These are phyloP conservation scores for Ustilago crameri DNA, from an alignment of 1,284 basidiomycete genomes.

Conservation along the genomic window DNA sequence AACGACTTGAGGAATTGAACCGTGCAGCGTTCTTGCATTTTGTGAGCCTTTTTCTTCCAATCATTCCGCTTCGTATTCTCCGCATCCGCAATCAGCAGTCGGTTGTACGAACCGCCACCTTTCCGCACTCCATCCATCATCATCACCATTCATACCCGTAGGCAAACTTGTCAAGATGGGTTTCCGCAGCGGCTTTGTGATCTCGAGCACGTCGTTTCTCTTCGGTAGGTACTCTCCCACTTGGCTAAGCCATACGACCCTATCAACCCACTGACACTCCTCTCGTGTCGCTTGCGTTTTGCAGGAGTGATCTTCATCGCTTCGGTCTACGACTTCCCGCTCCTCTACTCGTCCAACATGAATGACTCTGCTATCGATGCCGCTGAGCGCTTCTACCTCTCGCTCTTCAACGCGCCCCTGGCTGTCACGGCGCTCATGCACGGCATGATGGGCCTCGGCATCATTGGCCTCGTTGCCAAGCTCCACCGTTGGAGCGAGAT, in stretches of 20 bases:
- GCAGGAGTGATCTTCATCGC: slow-evolving; percentile 64
- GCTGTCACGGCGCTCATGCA: slow-evolving; percentile 63
- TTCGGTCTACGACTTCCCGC: slow-evolving; percentile 62
- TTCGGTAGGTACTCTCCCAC: slow-evolving; percentile 40
- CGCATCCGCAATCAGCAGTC: too few species aligned
- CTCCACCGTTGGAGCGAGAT: slow-evolving; percentile 65
- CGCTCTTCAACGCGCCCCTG: slow-evolving; percentile 55
- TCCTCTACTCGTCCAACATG: slow-evolving; percentile 54
- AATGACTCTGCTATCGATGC: slow-evolving; percentile 32
- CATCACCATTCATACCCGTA: background rate
- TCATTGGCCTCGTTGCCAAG: slow-evolving; percentile 63
- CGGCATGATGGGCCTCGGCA: slow-evolving; percentile 62
- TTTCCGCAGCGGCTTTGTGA: slow-evolving; percentile 65
- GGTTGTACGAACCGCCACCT: background rate
- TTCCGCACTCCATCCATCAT: background rate
- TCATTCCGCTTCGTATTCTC: too few species aligned
- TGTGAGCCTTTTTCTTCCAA: too few species aligned
- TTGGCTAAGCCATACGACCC: background rate
- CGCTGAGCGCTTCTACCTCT: slow-evolving; percentile 64
- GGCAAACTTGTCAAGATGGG: slow-evolving; percentile 56
- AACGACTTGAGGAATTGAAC: too few species aligned
- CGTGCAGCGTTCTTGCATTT: too few species aligned
- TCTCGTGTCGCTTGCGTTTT: background rate
- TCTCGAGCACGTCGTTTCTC: slow-evolving; percentile 62
- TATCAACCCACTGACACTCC: background rate